Evolutionary conservation across 1,284 basidiomycete genomes (phyloP).

Genomic region (Ceratobasidium sp.): DNA sequence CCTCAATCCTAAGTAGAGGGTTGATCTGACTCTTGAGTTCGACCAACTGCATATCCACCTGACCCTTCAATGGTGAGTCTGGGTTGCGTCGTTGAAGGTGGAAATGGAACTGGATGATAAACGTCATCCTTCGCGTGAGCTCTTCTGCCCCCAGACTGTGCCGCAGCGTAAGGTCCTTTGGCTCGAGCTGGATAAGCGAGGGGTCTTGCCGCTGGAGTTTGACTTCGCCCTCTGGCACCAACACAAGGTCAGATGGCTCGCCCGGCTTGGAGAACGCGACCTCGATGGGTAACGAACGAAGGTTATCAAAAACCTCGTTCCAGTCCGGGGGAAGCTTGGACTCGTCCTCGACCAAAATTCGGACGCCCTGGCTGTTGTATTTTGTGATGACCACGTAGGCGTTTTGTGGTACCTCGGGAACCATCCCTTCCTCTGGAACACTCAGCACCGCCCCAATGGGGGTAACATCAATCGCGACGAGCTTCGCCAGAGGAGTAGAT

Average conservation of each 20-base stretch:
- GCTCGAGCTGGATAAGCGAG: neutral
- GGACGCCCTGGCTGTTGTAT: constrained; percentile 16
- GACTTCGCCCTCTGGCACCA: neutral
- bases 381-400: constrained; percentile 26
- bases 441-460: neutral
- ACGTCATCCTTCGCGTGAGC: neutral
- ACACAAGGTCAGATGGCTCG: constrained; percentile 11
- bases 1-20: neutral
- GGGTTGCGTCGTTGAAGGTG: constrained; percentile 16
- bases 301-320: neutral
- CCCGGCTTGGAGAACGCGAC: constrained; percentile 5
- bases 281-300: constrained; percentile 2
- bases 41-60: constrained; percentile 4
- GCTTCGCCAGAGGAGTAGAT: neutral
- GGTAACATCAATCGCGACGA: constrained; percentile 6
- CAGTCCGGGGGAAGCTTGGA: neutral
- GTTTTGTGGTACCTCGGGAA: constrained; percentile 7
- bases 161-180: neutral
- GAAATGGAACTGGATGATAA: constrained; percentile 35
- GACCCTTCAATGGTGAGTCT: neutral
- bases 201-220: neutral
- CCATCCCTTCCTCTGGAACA: neutral
- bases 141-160: neutral
- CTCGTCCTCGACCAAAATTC: constrained; percentile 8
- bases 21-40: neutral